Conservation (phyloP, 352 stramenopile genomes). For the Globisporangium nodosum region DNA sequence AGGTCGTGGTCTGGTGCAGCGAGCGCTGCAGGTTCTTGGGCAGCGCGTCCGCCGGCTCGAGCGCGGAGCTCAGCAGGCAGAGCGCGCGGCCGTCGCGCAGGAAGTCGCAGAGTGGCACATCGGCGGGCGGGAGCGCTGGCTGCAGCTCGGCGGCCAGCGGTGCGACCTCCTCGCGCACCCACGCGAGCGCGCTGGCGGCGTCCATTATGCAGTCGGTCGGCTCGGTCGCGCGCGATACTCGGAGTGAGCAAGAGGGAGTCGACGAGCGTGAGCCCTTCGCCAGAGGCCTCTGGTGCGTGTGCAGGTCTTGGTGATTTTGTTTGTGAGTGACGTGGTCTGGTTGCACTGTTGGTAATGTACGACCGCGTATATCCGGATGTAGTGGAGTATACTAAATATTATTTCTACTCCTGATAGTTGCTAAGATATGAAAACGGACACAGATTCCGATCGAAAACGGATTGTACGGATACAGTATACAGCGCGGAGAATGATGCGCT, state of each 20-base stretch:
- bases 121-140: constrained; percentile 22
- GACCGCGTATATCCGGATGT: too few species aligned
- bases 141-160: constrained; percentile 22
- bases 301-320: not conserved
- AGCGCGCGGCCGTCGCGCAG: constrained; percentile 74
- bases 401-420: not conserved
- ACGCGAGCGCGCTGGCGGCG: constrained; percentile 27
- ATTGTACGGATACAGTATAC: too few species aligned
- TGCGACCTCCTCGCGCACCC: constrained; percentile 54
- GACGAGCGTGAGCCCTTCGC: not conserved
- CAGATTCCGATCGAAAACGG: not conserved
- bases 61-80: constrained; percentile 55
- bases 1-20: constrained; percentile 63
- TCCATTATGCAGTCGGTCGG: constrained; percentile 3
- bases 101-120: constrained; percentile 51
- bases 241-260: not conserved
- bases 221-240: not conserved
- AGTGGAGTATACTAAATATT: not conserved
- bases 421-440: not conserved
- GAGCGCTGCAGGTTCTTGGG: constrained; percentile 71
- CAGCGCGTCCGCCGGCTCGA: constrained; percentile 25
- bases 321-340: not conserved
- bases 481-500: not conserved
- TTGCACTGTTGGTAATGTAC: not conserved
- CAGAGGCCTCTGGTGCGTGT: too few species aligned